Conservation (phyloP, 805 yeast genomes). For the Isabelozyma rhagii region DNA sequence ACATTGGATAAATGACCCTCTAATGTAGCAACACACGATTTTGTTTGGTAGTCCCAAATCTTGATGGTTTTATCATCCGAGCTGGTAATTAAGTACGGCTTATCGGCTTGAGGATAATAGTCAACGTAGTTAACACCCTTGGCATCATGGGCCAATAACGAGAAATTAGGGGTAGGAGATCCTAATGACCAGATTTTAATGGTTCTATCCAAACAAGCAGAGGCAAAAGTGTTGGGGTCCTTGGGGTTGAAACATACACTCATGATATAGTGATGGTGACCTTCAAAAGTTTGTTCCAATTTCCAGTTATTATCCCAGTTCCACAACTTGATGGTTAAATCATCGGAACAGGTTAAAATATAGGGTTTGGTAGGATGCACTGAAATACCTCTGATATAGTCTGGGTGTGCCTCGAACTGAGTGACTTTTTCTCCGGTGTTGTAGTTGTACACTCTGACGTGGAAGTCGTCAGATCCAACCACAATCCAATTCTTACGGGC, state of each 20-base stretch:
- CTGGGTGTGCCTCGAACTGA: constrained; percentile 98
- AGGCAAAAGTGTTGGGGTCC: constrained; percentile 96
- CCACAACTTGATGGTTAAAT: constrained; percentile 89
- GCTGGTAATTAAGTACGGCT: constrained; percentile 89
- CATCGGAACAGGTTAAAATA: constrained; percentile 86
- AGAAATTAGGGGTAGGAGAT: constrained; percentile 82
- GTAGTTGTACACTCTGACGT: constrained; percentile 88
- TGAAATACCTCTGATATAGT: constrained; percentile 88
- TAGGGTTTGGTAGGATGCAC: constrained; percentile 94
- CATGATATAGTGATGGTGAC: constrained; percentile 96
- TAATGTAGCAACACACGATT: constrained; percentile 88
- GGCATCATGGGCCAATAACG: constrained; percentile 84
- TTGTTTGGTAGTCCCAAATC: constrained; percentile 96
- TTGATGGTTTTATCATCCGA: constrained; percentile 88
- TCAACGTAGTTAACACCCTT: constrained; percentile 96
- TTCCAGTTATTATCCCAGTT: constrained; percentile 97
- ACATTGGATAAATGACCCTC: constrained; percentile 95
- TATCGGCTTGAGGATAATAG: constrained; percentile 95
- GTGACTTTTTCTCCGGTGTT: constrained; percentile 92
- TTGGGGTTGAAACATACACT: constrained; percentile 93
- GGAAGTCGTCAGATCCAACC: constrained; percentile 95
- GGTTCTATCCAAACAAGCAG: constrained; percentile 94
- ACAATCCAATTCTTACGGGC: constrained; percentile 97
- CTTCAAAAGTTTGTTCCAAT: constrained; percentile 85
- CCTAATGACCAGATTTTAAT: constrained; percentile 97